A percentile compares a stretch with the other conserved stretches of the same genome.
Conservation (phyloP, 2,329 filamentous ascomycete species). For the Monosporascus sp. region DNA sequence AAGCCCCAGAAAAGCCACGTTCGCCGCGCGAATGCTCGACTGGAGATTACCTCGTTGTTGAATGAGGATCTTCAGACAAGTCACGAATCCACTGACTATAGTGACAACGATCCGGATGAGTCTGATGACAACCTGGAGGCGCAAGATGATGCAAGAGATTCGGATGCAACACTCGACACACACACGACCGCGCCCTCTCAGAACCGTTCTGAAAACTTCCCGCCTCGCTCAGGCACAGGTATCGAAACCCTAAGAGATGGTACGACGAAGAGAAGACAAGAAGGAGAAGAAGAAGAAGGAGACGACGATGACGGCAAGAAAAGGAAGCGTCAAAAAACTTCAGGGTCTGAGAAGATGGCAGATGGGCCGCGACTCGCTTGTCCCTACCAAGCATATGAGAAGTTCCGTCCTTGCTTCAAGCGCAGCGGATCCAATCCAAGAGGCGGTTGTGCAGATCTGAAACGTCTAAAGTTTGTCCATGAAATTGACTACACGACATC, state of each 20-base stretch:
- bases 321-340: not conserved
- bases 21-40: not conserved
- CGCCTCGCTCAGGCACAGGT: not conserved
- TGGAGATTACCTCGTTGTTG: not conserved
- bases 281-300: not conserved
- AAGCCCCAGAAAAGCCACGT: not conserved
- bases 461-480: slow-evolving; percentile 1
- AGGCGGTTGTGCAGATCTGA: slow-evolving; percentile 4
- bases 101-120: not conserved
- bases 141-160: no score
- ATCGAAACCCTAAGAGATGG: not conserved
- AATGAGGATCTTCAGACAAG: not conserved
- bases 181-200: not conserved
- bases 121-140: not conserved
- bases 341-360: not conserved
- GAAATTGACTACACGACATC: not conserved
- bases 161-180: not conserved
- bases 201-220: not conserved
- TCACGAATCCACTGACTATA: not conserved
- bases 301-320: not conserved
- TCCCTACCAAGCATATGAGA: slow-evolving; percentile 6
- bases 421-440: not conserved
- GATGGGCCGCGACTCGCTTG: not conserved
- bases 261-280: not conserved
- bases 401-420: slow-evolving; percentile 1